These are phyloP conservation scores for Flaveria robusta DNA, from an alignment of 129 eudicot species.

Conservation along the genomic window DNA sequence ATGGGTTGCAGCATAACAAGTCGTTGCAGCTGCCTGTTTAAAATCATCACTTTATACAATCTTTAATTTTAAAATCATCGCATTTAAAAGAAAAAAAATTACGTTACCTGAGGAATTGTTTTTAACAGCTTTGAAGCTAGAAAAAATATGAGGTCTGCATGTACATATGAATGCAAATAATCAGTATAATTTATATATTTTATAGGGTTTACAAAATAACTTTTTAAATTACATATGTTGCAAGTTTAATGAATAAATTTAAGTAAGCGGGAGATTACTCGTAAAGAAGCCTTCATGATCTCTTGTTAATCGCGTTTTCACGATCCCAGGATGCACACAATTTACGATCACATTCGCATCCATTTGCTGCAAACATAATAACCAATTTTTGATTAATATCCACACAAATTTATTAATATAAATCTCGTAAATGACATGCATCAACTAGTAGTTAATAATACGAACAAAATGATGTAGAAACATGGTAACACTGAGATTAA, in stretches of 20 bases:
- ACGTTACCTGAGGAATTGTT: constrained; percentile 89
- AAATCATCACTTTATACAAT: too few species aligned
- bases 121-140: constrained; percentile 77
- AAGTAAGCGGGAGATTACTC: constrained; percentile 31
- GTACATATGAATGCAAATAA: constrained; percentile 25
- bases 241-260: background rate
- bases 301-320: constrained; percentile 36
- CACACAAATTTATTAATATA: background rate
- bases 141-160: constrained; percentile 80
- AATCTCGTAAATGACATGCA: background rate
- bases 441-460: too few species aligned
- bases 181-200: background rate
- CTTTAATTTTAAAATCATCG: too few species aligned
- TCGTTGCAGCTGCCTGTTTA: constrained; percentile 85
- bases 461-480: background rate
- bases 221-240: background rate
- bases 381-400: background rate
- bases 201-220: background rate
- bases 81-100: too few species aligned
- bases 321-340: constrained; percentile 45
- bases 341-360: constrained; percentile 37
- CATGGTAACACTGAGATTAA: constrained; percentile 1
- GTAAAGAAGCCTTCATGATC: constrained; percentile 35
- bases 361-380: constrained; percentile 25
- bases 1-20: constrained; percentile 86